Base-by-base conservation (phyloP, 179 eudicot species). In the Silene coronaria region DNA sequence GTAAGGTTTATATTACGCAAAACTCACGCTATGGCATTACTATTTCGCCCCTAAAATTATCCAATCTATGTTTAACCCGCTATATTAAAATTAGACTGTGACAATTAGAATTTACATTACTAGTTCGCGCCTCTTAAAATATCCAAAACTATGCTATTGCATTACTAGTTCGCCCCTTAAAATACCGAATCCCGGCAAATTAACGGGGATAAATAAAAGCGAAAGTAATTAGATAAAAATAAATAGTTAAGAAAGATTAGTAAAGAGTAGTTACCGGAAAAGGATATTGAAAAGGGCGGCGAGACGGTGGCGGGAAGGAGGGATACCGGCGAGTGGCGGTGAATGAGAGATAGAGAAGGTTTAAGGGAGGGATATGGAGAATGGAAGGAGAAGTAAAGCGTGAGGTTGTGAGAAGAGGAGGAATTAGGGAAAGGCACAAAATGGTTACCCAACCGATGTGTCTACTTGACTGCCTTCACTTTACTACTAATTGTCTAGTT, bases 331-430 rank as follows among this genome's bases (percentile, higher is more conserved):
- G 67, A 55, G 30, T 24, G 34, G 46, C 62, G 75, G 75, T 9
- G 62, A 36, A 71, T 70, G 59, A 60, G 34, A 45, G 22, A 24
- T 34, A 45, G 30, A 68, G 30, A 30, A 22, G 58, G 12, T 42
- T 42, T 21, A 24, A 60, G 38, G 53, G 17, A 48, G 34, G 53
- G 72, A 66, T 72, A 64, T 21, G 71, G 32, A 28, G 67, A 14
- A 36, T 53, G 51, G 61, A 34, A 21, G 63, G 57, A 76, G 32
- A 32, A 12, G 1, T 14, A 11, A 59, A 76, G 79, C 69, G 74
- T 69, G 79, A 76, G 79, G 74, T 76, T 76, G 74, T 42, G 74
- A 76, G 36, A 64, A 26, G 67, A 62, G 12, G 34, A 62, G 12
- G 34, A 62, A 27, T 12, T 24, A 22, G 32, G 34, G 17, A 62